Conservation (phyloP, 2,329 filamentous ascomycete genomes). For the Diaporthe capsici region DNA sequence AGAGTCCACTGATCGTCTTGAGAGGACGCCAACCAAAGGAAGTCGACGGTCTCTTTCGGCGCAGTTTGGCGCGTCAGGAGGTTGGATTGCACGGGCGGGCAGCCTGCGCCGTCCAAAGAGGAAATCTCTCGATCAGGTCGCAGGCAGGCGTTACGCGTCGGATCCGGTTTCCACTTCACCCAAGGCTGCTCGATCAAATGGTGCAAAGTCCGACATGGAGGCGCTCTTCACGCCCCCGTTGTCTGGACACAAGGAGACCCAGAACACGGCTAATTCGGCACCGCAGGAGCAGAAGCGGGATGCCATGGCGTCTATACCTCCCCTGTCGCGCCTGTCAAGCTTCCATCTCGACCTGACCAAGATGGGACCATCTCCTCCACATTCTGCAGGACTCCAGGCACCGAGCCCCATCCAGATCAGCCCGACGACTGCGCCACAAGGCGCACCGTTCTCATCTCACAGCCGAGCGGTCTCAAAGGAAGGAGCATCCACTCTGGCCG, state of each 20-base stretch:
- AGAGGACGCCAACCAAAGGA: constrained; percentile 59
- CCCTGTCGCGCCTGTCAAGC: constrained; percentile 67
- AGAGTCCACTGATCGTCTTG: constrained; percentile 47
- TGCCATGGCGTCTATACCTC: constrained; percentile 69
- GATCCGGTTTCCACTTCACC: constrained; percentile 60
- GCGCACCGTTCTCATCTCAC: constrained; percentile 55
- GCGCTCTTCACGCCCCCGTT: constrained; percentile 47
- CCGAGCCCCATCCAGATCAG: constrained; percentile 58
- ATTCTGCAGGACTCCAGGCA: constrained; percentile 53
- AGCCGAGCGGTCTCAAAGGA: constrained; percentile 59
- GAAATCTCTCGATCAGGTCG: constrained; percentile 57
- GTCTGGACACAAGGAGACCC: constrained; percentile 47
- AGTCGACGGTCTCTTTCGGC: constrained; percentile 70
- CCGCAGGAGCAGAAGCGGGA: constrained; percentile 57
- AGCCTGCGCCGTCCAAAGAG: constrained; percentile 71
- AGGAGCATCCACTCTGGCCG: constrained; percentile 75
- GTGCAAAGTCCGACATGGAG: constrained; percentile 47
- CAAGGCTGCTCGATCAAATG: constrained; percentile 43
- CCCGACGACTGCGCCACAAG: constrained; percentile 53
- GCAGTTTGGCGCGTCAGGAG: constrained; percentile 70
- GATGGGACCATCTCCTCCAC: constrained; percentile 59
- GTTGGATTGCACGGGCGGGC: constrained; percentile 69
- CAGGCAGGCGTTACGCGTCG: constrained; percentile 67
- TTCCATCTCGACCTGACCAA: constrained; percentile 68
- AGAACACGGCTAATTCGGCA: constrained; percentile 47